Percentiles rank a stretch among this genome's conserved stretches.
Evolutionary conservation across 1,284 basidiomycete species (phyloP).

Genomic region (Rhodotorula sp.): DNA sequence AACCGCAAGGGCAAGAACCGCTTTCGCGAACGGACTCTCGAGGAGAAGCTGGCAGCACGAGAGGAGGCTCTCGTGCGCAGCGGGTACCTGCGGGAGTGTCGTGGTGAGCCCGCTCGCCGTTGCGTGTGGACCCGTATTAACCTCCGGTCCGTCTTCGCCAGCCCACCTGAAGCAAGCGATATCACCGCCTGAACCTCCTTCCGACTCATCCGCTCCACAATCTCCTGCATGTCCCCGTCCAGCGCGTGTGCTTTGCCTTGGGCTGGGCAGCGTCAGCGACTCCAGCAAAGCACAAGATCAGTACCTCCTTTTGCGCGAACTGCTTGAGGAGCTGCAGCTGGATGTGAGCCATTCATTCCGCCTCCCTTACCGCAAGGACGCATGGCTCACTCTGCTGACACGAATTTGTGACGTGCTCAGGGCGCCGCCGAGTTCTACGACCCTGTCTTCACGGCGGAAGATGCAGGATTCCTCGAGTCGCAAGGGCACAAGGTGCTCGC

Average conservation of each 20-base stretch:
- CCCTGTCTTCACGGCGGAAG: constrained; percentile 33
- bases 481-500: constrained; percentile 23
- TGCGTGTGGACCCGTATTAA: too few relatives aligned
- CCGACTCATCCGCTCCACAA: neutral
- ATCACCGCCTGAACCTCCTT: too few relatives aligned
- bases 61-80: neutral
- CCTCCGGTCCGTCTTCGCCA: too few relatives aligned
- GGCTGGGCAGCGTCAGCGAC: constrained; percentile 36
- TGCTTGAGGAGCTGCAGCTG: constrained; percentile 23
- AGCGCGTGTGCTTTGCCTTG: constrained; percentile 31
- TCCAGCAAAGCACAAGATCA: constrained; percentile 42
- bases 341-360: constrained; percentile 2
- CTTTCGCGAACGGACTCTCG: constrained; percentile 28
- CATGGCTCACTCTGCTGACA: neutral
- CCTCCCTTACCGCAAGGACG: too few relatives aligned
- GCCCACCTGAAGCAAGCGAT: too few relatives aligned
- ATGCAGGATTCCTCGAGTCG: constrained; percentile 11
- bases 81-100: constrained; percentile 23
- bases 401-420: neutral
- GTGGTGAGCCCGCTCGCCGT: constrained; percentile 6
- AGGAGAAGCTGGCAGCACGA: constrained; percentile 25
- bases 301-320: constrained; percentile 25
- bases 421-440: constrained; percentile 30
- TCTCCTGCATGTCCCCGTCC: constrained; percentile 20
- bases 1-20: constrained; percentile 31